These are phyloP conservation scores for Acacia acuminata DNA, from an alignment of 306 rosid species.

Conservation along the genomic window DNA sequence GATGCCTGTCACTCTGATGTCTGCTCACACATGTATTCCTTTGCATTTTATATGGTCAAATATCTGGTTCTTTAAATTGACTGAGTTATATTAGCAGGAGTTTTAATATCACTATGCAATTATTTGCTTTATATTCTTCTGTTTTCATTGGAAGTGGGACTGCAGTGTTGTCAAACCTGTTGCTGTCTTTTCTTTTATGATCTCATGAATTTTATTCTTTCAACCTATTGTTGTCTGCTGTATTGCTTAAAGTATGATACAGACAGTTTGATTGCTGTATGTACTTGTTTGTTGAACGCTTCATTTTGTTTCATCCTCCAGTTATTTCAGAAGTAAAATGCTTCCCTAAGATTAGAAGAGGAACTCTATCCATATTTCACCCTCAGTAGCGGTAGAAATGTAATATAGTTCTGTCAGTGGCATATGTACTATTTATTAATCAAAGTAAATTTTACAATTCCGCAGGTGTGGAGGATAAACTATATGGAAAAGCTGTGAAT, in stretches of 20 bases:
- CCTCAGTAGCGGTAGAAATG: background rate
- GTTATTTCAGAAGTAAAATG: background rate
- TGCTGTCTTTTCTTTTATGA: slow-evolving; percentile 10
- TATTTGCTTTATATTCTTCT: slow-evolving; percentile 15
- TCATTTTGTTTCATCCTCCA: background rate
- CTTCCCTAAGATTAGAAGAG: background rate
- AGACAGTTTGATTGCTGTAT: background rate
- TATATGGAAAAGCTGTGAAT: slow-evolving; percentile 53
- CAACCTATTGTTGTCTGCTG: background rate
- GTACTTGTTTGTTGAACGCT: background rate
- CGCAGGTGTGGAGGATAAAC: slow-evolving; percentile 81
- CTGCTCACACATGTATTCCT: background rate
- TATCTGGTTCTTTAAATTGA: background rate
- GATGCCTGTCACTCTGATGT: slow-evolving; percentile 5
- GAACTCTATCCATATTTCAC: background rate
- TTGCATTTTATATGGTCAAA: background rate
- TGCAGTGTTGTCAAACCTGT: background rate
- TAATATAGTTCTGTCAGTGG: background rate
- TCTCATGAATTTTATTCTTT: background rate
- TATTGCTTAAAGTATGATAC: background rate
- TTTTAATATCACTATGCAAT: background rate
- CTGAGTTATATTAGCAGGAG: background rate
- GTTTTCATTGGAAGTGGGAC: background rate
- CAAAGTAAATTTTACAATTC: slow-evolving; percentile 26
- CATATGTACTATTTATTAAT: background rate